Evolutionary conservation across 2,329 filamentous ascomycete species (phyloP).

Genomic region (Sarocladium oryzae): DNA sequence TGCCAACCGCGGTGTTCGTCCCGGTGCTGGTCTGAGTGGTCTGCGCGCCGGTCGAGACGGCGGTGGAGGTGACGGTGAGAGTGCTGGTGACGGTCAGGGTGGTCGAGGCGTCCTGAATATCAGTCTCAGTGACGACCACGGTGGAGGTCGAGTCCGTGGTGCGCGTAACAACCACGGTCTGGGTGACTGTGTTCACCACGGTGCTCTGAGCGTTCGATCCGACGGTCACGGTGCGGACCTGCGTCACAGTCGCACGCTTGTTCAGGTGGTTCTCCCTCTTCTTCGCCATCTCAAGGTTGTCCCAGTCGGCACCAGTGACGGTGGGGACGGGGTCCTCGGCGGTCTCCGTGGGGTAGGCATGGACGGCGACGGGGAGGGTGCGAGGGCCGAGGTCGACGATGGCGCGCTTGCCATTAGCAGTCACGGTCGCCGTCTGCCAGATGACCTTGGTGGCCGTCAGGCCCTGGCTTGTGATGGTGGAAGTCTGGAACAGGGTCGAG

Average conservation of each 20-base stretch:
- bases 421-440: constrained; percentile 29
- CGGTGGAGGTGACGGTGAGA: constrained; percentile 27
- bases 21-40: constrained; percentile 21
- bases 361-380: constrained; percentile 4
- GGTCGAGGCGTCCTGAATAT: constrained; percentile 27
- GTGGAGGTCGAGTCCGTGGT: constrained; percentile 22
- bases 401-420: constrained; percentile 26
- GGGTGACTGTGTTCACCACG: constrained; percentile 22
- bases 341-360: constrained; percentile 2
- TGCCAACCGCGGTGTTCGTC: constrained; percentile 18
- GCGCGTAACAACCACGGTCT: constrained; percentile 25
- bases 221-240: constrained; percentile 25
- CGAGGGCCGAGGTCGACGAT: background rate
- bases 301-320: background rate
- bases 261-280: constrained; percentile 15
- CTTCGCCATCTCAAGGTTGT: background rate
- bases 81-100: constrained; percentile 33
- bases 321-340: constrained; percentile 1
- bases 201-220: constrained; percentile 17
- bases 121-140: constrained; percentile 25
- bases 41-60: constrained; percentile 24
- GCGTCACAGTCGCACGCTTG: constrained; percentile 29
- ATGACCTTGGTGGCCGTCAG: constrained; percentile 28
- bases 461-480: constrained; percentile 23
- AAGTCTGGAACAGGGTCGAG: constrained; percentile 22